phyloP scores from a whole-genome alignment of 116 monocot species.

The Papilionanthe hybrid region DNA sequence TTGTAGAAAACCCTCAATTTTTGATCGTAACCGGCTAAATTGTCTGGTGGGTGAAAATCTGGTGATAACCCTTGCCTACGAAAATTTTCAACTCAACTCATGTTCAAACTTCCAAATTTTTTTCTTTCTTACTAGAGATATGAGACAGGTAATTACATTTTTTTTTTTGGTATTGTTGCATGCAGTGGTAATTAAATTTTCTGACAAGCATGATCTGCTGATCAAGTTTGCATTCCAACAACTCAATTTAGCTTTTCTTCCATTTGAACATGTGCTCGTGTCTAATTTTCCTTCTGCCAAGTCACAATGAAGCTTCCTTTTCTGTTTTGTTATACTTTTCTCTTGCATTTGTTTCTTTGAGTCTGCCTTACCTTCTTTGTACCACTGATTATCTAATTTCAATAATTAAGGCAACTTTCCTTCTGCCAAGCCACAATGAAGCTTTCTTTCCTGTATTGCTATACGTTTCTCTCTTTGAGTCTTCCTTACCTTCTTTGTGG shows the following conservation, averaged over 20 bases:
- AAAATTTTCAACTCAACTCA: too few relatives aligned
- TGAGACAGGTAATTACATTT: too few relatives aligned
- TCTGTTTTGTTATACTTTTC: background rate
- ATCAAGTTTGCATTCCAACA: too few relatives aligned
- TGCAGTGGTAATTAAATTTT: too few relatives aligned
- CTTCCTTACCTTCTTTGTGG: background rate
- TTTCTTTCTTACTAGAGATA: too few relatives aligned
- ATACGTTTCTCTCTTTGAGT: background rate
- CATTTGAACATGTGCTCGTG: background rate
- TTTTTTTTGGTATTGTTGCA: too few relatives aligned
- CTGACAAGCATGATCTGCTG: too few relatives aligned
- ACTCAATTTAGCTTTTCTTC: background rate
- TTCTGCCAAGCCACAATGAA: background rate
- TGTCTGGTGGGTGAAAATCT: too few relatives aligned
- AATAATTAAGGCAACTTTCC: background rate
- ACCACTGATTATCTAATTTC: background rate
- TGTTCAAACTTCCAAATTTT: too few relatives aligned
- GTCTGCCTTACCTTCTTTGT: background rate
- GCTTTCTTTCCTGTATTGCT: background rate
- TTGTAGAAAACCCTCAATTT: too few relatives aligned
- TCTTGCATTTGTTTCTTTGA: background rate
- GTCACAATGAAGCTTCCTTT: background rate
- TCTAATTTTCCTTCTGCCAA: background rate
- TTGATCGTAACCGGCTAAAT: too few relatives aligned
- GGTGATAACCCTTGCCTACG: too few relatives aligned